phyloP scores from a whole-genome alignment of 306 rosid species.

The Prunus fruticosa region DNA sequence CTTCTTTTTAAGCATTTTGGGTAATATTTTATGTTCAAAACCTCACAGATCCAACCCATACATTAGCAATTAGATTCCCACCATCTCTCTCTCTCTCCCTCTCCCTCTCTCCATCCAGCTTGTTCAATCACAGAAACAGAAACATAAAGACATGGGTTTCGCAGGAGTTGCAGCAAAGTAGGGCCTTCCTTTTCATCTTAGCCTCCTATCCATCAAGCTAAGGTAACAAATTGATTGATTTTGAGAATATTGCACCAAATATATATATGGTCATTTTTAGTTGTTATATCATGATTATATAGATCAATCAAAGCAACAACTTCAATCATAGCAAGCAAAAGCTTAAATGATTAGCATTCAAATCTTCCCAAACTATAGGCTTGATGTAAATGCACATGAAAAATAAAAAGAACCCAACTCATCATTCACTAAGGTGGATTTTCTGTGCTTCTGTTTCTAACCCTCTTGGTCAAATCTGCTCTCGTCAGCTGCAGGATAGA shows the following conservation, averaged over 20 bases:
- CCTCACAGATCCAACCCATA: slow-evolving; percentile 50
- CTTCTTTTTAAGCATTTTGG: slow-evolving; percentile 25
- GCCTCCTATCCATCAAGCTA: neutral
- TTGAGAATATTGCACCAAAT: neutral
- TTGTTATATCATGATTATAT: too few relatives aligned
- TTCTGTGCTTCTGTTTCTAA: neutral
- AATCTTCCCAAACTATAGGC: neutral
- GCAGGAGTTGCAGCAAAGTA: slow-evolving; percentile 7
- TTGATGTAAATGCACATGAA: slow-evolving; percentile 5
- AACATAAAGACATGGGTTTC: slow-evolving; percentile 2
- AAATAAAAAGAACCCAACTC: neutral
- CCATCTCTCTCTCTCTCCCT: neutral
- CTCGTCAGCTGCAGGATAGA: slow-evolving; percentile 5
- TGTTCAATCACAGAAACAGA: slow-evolving; percentile 1
- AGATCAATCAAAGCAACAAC: too few relatives aligned
- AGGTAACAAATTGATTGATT: slow-evolving; percentile 10
- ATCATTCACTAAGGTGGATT: neutral
- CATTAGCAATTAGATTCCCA: slow-evolving; percentile 38
- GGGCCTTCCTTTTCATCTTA: slow-evolving; percentile 1
- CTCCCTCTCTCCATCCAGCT: slow-evolving; percentile 11
- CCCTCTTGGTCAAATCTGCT: slow-evolving; percentile 12
- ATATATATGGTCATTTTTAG: too few relatives aligned
- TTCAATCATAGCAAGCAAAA: too few relatives aligned
- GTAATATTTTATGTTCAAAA: slow-evolving; percentile 36
- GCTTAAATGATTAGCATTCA: too few relatives aligned